Base-by-base conservation (phyloP, 129 eudicot genomes). In the Centrapalus pauciflorus region DNA sequence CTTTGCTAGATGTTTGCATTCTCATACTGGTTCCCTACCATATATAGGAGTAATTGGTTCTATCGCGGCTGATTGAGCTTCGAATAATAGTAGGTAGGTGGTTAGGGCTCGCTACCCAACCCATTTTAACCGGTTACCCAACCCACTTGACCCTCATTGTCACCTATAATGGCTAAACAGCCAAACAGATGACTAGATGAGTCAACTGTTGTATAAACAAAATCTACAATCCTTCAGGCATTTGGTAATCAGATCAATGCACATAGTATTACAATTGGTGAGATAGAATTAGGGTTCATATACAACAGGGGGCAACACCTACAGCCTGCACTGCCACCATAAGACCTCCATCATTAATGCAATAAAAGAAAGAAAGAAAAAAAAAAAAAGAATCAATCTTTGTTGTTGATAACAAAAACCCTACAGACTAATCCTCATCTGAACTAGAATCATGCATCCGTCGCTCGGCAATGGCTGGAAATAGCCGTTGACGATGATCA, bases 361-460 rank as follows among this genome's bases (percentile, higher is more conserved):
- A n/a, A n/a, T n/a, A n/a, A n/a, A n/a, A 63, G 51, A 61, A 59
- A 43, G 5, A 35, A 34, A 3, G 2, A 27, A 21, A 9, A 0
- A 32, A n/a, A 10, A 57, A 58, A 49, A 76, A 76, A 51, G 23
- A 61, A 76, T 76, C 64, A 68, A 49, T 28, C 21, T 48, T 35
- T 25, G 5, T 32, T 33, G 61, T 60, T 35, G 12, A 68, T 12
- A 16, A 75, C 49, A 45, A 74, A 57, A 45, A 19, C 17, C 72
- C 79, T 80, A 71, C 20, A 66, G 62, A 33, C 74, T 78, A 75
- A 55, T 92, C 98, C 30, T 93, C 98, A 67, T 83, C 97, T 51
- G 98, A 93, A 69, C 98, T 85, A 55, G 87, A 83, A 75, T 73
- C 75, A 49, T 93, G 87, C 62, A 76, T 28, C 64, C 96, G 84